Percentiles rank a stretch among this genome's conserved stretches.
Evolutionary conservation across 164 flowering plant genomes (phyloP).

Genomic region (Cinnamomum chago): DNA sequence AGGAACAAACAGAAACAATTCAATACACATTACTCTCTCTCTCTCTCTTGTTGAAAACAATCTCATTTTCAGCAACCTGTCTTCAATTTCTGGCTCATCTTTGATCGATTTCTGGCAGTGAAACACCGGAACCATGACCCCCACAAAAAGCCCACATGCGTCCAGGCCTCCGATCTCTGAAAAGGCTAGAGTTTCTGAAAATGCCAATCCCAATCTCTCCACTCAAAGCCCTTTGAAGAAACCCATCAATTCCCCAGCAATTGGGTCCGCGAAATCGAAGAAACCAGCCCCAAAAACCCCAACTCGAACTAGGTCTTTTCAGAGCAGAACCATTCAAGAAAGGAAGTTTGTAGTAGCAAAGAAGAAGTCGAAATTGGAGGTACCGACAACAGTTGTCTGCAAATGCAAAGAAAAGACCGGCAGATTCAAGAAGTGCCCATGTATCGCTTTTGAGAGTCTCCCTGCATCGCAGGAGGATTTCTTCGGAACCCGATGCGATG

Average conservation of each 20-base stretch:
- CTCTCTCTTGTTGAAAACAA: neutral
- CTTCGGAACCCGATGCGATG: conserved; percentile 21
- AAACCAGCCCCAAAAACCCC: conserved; percentile 40
- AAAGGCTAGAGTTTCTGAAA: conserved; percentile 30
- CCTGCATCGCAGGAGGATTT: conserved; percentile 85
- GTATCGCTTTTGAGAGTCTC: conserved; percentile 72
- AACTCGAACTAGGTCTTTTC: conserved; percentile 18
- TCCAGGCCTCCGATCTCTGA: conserved; percentile 24
- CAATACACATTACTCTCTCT: neutral
- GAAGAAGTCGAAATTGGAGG: conserved; percentile 35
- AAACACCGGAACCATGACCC: conserved; percentile 32
- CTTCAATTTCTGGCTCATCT: conserved; percentile 5
- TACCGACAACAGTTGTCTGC: neutral
- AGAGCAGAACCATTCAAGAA: conserved; percentile 43
- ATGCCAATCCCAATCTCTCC: conserved; percentile 50
- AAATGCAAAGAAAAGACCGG: neutral
- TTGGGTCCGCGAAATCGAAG: conserved; percentile 43
- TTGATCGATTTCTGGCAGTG: conserved; percentile 24
- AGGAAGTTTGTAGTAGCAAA: conserved; percentile 78
- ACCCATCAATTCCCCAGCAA: conserved; percentile 26
- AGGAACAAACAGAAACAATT: no score
- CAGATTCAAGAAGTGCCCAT: conserved; percentile 49
- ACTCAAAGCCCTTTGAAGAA: conserved; percentile 26
- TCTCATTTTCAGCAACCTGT: neutral
- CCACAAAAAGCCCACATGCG: conserved; percentile 31